Percentiles rank a stretch among this genome's conserved stretches.
Evolutionary conservation across 495 filamentous ascomycete genomes (phyloP).

Genomic region (Aspergillus heteromorphus): DNA sequence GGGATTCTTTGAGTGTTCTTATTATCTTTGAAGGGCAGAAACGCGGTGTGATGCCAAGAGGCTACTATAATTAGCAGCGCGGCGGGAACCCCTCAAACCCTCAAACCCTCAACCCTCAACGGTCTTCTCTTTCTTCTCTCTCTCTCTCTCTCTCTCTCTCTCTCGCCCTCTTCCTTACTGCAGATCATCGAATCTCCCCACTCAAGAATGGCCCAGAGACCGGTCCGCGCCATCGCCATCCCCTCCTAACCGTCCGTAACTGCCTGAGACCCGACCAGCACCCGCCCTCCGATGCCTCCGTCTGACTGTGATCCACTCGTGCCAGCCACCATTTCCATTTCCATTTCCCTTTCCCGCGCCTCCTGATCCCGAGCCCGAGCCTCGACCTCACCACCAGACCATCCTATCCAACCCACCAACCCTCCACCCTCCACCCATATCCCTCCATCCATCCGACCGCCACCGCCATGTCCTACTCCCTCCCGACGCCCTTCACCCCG

Average conservation of each 20-base stretch:
- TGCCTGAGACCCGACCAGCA: too few relatives aligned
- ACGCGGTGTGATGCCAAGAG: slow-evolving; percentile 8
- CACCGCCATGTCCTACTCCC: slow-evolving; percentile 14
- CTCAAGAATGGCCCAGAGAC: too few relatives aligned
- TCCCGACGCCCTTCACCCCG: slow-evolving; percentile 29
- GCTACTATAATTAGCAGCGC: slow-evolving; percentile 16
- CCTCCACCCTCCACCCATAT: neutral
- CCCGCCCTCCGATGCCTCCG: neutral
- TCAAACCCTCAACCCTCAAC: neutral
- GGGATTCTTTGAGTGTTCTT: too few relatives aligned
- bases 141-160: neutral
- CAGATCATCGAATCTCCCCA: too few relatives aligned
- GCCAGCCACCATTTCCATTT: neutral
- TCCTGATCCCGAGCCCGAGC: neutral
- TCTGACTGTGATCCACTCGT: neutral
- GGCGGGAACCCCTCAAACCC: slow-evolving; percentile 5
- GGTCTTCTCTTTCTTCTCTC: neutral
- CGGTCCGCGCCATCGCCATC: too few relatives aligned
- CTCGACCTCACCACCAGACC: too few relatives aligned
- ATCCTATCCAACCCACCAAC: neutral
- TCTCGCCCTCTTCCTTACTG: too few relatives aligned
- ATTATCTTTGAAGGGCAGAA: too few relatives aligned
- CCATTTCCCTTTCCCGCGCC: neutral
- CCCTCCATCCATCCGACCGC: neutral
- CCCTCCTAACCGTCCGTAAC: too few relatives aligned